Percentiles rank a stretch among this genome's conserved stretches.
Conservation (phyloP, 805 yeast genomes). For the Yarrowia deformans region DNA sequence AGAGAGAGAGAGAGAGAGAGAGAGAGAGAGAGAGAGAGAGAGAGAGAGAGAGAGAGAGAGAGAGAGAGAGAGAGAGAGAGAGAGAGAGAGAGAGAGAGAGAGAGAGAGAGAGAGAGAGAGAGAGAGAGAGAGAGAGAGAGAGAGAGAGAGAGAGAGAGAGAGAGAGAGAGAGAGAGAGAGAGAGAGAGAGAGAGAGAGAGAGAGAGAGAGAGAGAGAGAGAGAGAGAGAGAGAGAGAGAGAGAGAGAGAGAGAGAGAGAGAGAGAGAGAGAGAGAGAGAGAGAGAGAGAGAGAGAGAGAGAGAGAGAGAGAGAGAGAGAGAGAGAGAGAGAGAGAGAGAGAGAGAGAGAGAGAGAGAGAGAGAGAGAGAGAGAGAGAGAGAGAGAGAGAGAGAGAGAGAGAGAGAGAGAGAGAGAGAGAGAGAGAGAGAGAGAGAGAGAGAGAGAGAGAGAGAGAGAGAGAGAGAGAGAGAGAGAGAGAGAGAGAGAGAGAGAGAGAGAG, state of each 20-base stretch:
- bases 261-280: background rate
- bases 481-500: background rate
- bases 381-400: background rate
- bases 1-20: background rate
- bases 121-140: background rate
- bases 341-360: background rate
- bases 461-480: background rate
- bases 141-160: background rate
- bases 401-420: background rate
- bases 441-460: background rate
- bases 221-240: background rate
- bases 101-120: background rate
- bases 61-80: background rate
- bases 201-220: background rate
- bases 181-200: background rate
- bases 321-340: background rate
- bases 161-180: background rate
- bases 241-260: background rate
- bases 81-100: background rate
- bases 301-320: background rate
- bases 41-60: background rate
- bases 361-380: background rate
- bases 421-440: background rate
- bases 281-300: background rate
- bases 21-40: background rate